Conservation (phyloP, 225 moss, liverwort and hornwort species). For the Straminergon stramineum region DNA sequence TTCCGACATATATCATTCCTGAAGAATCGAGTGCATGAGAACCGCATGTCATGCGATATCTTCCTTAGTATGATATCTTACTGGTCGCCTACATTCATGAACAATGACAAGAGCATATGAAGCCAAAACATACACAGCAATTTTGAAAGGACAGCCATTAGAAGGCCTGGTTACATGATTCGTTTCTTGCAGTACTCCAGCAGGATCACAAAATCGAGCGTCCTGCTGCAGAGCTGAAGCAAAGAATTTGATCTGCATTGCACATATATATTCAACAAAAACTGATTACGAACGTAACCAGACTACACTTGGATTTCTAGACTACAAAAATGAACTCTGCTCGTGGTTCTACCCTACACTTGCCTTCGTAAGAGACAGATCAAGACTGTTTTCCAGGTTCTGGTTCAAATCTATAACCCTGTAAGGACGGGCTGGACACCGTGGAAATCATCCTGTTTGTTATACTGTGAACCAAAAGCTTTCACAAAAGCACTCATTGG, state of each 20-base stretch:
- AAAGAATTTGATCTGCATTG: not conserved
- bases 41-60: not conserved
- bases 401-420: not conserved
- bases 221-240: not conserved
- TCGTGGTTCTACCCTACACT: not conserved
- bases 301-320: not conserved
- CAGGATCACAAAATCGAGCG: not conserved
- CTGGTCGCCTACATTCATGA: not conserved
- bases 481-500: not conserved
- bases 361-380: not conserved
- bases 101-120: too few species aligned
- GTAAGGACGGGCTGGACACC: not conserved
- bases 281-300: not conserved
- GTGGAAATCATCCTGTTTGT: not conserved
- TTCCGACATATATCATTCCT: not conserved
- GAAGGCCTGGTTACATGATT: too few species aligned
- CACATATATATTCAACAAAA: not conserved
- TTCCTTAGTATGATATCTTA: not conserved
- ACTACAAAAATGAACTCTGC: conserved; percentile 11
- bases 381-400: not conserved
- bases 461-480: not conserved
- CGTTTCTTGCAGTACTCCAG: not conserved
- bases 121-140: not conserved
- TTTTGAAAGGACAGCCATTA: not conserved
- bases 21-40: not conserved